Percentiles rank a stretch among this genome's conserved stretches.
These are phyloP conservation scores for Ascochyta rabiei DNA, from an alignment of 2,329 filamentous ascomycete genomes.

Conservation along the genomic window DNA sequence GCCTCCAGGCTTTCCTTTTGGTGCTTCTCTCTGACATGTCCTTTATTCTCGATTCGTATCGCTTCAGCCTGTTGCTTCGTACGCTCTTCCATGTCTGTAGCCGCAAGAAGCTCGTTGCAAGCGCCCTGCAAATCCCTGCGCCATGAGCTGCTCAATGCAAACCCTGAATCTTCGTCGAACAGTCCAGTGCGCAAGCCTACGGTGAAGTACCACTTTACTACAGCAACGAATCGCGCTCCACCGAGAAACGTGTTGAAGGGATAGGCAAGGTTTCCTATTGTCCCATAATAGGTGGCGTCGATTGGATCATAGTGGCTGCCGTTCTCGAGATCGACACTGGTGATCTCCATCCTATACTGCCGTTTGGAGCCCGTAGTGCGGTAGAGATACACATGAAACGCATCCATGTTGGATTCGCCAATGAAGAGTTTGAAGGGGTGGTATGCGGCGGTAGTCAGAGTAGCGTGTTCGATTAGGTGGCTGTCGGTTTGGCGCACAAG, in stretches of 20 bases:
- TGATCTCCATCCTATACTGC: neutral
- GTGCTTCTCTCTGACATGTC: neutral
- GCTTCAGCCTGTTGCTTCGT: neutral
- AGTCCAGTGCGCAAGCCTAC: neutral
- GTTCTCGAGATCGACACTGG: neutral
- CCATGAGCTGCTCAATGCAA: neutral
- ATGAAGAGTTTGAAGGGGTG: neutral
- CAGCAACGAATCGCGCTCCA: neutral
- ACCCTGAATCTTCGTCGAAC: neutral
- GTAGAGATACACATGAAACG: neutral
- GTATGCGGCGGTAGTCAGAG: neutral
- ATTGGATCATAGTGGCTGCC: neutral
- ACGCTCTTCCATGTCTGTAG: neutral
- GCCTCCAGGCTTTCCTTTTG: neutral
- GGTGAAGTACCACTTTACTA: neutral
- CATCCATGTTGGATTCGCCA: neutral
- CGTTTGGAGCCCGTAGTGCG: neutral
- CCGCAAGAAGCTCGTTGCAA: neutral
- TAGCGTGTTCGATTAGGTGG: neutral
- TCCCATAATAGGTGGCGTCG: neutral
- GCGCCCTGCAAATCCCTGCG: neutral
- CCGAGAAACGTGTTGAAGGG: neutral
- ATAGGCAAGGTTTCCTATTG: neutral
- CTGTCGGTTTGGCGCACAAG: neutral
- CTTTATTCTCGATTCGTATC: neutral